Evolutionary conservation across 768 basidiomycete genomes (phyloP).

Genomic region (Trametes coccinea): DNA sequence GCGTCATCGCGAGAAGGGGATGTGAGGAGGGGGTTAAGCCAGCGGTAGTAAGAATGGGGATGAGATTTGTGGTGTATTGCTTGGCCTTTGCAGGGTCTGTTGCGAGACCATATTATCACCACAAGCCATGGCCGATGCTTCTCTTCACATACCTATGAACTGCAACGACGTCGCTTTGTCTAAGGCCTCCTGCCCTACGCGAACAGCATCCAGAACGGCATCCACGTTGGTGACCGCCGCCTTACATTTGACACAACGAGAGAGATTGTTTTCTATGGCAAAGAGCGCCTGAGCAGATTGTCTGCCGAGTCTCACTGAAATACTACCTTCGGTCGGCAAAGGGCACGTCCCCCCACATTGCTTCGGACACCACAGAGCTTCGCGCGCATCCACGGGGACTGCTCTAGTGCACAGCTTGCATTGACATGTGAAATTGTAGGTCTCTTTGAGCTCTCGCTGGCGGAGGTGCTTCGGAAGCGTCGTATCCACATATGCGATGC

Average conservation of each 20-base stretch:
- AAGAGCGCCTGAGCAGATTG: not conserved
- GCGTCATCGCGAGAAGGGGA: conserved; percentile 72
- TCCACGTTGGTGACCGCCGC: conserved; percentile 48
- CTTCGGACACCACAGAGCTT: conserved; percentile 68
- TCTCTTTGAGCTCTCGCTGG: conserved; percentile 58
- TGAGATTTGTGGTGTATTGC: conserved; percentile 62
- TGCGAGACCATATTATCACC: not conserved
- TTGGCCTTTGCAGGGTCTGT: conserved; percentile 59
- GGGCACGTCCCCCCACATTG: conserved; percentile 65
- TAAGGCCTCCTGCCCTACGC: conserved; percentile 72
- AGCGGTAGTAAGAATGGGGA: conserved; percentile 61
- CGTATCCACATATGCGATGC: conserved; percentile 85
- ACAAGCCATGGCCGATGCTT: too few relatives aligned
- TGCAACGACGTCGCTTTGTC: conserved; percentile 70
- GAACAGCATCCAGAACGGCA: conserved; percentile 60
- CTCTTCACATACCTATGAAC: conserved; percentile 46
- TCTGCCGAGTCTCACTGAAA: not conserved
- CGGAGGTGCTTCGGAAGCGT: conserved; percentile 63
- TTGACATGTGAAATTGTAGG: conserved; percentile 76
- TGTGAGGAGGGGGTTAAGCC: conserved; percentile 67
- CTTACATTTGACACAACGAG: conserved; percentile 58
- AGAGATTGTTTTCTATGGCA: conserved; percentile 45
- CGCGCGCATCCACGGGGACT: conserved; percentile 58
- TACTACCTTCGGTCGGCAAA: conserved; percentile 58
- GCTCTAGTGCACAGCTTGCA: conserved; percentile 57